phyloP scores from a whole-genome alignment of 164 flowering plant genomes.

The Tinospora cordifolia region DNA sequence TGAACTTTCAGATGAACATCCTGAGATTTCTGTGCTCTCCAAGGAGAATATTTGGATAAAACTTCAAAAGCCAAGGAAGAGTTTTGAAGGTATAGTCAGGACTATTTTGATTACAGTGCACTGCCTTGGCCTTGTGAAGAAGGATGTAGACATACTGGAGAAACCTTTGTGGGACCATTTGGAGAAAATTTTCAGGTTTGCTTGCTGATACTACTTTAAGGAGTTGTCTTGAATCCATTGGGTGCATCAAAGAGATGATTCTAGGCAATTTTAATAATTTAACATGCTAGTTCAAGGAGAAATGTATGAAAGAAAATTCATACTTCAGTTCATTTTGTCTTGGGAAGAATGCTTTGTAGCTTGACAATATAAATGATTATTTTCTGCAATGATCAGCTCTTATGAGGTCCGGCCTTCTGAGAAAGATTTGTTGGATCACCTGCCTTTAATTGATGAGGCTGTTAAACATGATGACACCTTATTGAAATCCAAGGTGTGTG shows the following conservation, averaged over 20 bases:
- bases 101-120: slow-evolving; percentile 47
- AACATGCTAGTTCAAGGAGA: neutral
- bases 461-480: slow-evolving; percentile 32
- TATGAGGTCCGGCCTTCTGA: slow-evolving; percentile 39
- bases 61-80: slow-evolving; percentile 62
- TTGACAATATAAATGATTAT: neutral
- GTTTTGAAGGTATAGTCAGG: slow-evolving; percentile 46
- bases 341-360: neutral
- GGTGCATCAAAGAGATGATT: neutral
- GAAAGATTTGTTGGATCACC: slow-evolving; percentile 38
- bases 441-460: slow-evolving; percentile 32
- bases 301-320: neutral
- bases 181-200: slow-evolving; percentile 50
- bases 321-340: neutral
- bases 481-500: slow-evolving; percentile 36
- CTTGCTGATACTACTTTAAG: neutral
- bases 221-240: neutral
- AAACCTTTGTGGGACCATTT: slow-evolving; percentile 59
- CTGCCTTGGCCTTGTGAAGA: slow-evolving; percentile 44
- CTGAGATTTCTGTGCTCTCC: slow-evolving; percentile 52
- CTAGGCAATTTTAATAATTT: neutral
- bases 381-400: slow-evolving; percentile 26
- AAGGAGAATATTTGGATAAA: slow-evolving; percentile 56
- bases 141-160: slow-evolving; percentile 35
- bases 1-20: slow-evolving; percentile 38